Base-by-base conservation (phyloP, 495 filamentous ascomycete genomes). In the Trichoderma erinaceum region DNA sequence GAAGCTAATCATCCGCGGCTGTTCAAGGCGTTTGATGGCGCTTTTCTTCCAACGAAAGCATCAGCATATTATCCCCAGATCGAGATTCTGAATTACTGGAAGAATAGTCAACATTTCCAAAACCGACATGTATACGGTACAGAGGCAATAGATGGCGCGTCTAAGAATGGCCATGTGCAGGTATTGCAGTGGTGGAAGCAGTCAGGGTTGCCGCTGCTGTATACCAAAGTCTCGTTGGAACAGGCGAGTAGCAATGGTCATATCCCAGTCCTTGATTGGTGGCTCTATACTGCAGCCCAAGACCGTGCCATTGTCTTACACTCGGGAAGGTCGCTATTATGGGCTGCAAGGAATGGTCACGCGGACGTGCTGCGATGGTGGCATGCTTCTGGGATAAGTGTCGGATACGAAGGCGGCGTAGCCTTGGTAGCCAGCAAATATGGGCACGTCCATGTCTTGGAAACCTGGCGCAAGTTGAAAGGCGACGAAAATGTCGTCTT, bases 151-250 rank as follows among this genome's bases (percentile, higher is more conserved):
- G 91, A 97, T 76, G 89, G 90, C 50, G 93, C 93, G 15, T 94
- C 90, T 18, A 87, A 88, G 52, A 86, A 90, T 46, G 93, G 93
- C 15, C 92, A 92, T 71, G 83, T 94, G 32, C 86, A 90, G 67
- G 90, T 96, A 0, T 82, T 97, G 4, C 89, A 96, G 63, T 97
- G 93, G 93, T 97, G 93, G 93, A 87, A 88, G 18, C 80, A 85
- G 27, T 93, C 91, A 0, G 90, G 89, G 0, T 84, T 97, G 0
- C 84, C 89, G 15, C 83, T 97, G 4, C 89, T 89, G 70, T 97
- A 96, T 75, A 92, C 88, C 27, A 93, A 96, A 70, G 81, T 87
- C 2, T 91, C 93, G 0, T 87, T 97, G 50, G 93, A 97, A 75
- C 86, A 91, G 61, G 93, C 93, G 27, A 92, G 87, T 68, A 87